These are phyloP conservation scores for Suillus subluteus DNA, from an alignment of 768 basidiomycete genomes.

Conservation along the genomic window DNA sequence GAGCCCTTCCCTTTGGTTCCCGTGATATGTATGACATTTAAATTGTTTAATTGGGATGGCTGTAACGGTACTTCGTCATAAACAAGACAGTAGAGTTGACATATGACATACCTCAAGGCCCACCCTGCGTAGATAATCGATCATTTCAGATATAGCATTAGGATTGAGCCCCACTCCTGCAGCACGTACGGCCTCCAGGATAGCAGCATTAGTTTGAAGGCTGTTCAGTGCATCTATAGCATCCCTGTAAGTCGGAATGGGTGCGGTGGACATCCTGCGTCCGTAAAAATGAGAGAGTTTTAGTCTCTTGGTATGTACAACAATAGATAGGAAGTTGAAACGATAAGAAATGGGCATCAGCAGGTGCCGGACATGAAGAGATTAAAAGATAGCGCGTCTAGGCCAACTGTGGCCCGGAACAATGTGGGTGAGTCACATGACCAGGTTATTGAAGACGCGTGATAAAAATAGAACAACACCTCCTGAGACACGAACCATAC, in stretches of 20 bases:
- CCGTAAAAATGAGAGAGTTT: constrained; percentile 7
- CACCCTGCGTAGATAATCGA: constrained; percentile 85
- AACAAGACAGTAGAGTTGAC: constrained; percentile 5
- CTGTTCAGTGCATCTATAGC: constrained; percentile 77
- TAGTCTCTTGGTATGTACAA: constrained; percentile 3
- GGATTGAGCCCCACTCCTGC: constrained; percentile 61
- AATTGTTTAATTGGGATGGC: constrained; percentile 80
- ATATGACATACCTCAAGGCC: constrained; percentile 73
- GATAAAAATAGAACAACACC: constrained; percentile 5
- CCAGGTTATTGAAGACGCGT: background rate
- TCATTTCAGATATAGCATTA: constrained; percentile 84
- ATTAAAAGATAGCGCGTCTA: background rate
- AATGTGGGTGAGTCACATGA: constrained; percentile 4
- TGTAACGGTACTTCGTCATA: constrained; percentile 36
- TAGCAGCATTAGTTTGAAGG: constrained; percentile 92
- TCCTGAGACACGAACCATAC: constrained; percentile 5
- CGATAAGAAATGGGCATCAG: constrained; percentile 13
- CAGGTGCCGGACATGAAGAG: background rate
- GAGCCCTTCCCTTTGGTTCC: constrained; percentile 99
- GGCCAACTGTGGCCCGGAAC: background rate
- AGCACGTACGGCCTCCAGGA: constrained; percentile 80
- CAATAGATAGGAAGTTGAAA: constrained; percentile 12
- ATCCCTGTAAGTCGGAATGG: constrained; percentile 65
- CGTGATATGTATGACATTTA: constrained; percentile 96
- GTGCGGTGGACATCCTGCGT: constrained; percentile 51